Evolutionary conservation across 768 basidiomycete genomes (phyloP).

Genomic region (Lentinula sp.): DNA sequence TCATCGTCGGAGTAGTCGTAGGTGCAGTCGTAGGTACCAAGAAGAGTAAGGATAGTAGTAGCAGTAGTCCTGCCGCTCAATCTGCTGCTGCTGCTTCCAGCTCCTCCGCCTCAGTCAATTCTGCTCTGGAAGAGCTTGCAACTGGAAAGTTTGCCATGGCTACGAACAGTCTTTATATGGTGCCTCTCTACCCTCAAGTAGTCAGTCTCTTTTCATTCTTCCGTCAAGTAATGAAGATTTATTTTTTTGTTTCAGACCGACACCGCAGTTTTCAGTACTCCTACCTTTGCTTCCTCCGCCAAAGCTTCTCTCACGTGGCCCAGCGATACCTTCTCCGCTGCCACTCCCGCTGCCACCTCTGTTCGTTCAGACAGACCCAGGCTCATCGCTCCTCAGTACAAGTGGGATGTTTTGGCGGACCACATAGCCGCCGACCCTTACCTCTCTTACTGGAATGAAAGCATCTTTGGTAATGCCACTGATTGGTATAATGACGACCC

Average conservation of each 20-base stretch:
- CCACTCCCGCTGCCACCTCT: slow-evolving; percentile 48
- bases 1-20: slow-evolving; percentile 62
- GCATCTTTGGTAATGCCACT: slow-evolving; percentile 87
- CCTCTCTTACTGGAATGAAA: slow-evolving; percentile 81
- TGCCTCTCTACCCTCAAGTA: slow-evolving; percentile 85
- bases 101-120: slow-evolving; percentile 51
- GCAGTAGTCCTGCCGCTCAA: slow-evolving; percentile 34
- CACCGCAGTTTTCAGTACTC: slow-evolving; percentile 59
- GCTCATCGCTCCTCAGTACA: slow-evolving; percentile 86
- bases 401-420: slow-evolving; percentile 77
- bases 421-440: slow-evolving; percentile 84
- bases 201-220: slow-evolving; percentile 40
- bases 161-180: slow-evolving; percentile 72
- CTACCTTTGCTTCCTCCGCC: slow-evolving; percentile 63
- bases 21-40: slow-evolving; percentile 79
- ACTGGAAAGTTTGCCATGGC: slow-evolving; percentile 67
- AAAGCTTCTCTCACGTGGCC: slow-evolving; percentile 65
- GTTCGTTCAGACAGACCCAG: slow-evolving; percentile 81
- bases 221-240: neutral
- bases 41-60: slow-evolving; percentile 34
- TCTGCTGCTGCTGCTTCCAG: slow-evolving; percentile 43
- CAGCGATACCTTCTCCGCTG: slow-evolving; percentile 58
- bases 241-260: slow-evolving; percentile 50
- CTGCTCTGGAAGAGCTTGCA: slow-evolving; percentile 24
- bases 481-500: slow-evolving; percentile 58